Evolutionary conservation across 495 filamentous ascomycete genomes (phyloP).

Genomic region (Penicillium turbatum): DNA sequence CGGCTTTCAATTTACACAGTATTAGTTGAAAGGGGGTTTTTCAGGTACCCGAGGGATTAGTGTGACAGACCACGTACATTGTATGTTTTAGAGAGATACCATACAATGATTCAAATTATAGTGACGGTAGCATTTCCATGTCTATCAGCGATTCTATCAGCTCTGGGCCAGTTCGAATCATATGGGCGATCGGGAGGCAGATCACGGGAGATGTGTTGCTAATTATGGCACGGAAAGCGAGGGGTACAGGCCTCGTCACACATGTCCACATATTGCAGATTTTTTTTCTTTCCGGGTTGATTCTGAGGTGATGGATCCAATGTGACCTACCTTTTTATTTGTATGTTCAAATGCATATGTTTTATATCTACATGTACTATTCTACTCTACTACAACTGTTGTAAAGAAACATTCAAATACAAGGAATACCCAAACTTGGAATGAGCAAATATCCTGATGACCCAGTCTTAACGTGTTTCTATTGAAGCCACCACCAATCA

Average conservation of each 20-base stretch:
- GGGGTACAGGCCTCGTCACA: constrained; percentile 3
- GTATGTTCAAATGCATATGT: not conserved
- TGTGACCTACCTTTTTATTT: not conserved
- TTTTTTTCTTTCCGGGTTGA: not conserved
- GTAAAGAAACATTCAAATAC: no score
- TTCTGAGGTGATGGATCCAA: not conserved
- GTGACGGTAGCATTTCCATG: not conserved
- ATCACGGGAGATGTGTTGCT: constrained; percentile 5
- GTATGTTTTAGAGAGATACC: not conserved
- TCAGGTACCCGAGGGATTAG: not conserved
- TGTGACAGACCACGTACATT: not conserved
- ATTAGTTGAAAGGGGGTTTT: not conserved
- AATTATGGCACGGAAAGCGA: constrained; percentile 11
- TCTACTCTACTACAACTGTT: no score
- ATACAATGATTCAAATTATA: no score
- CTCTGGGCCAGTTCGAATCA: not conserved
- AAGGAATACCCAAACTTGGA: no score
- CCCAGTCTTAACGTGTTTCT: constrained; percentile 2
- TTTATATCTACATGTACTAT: no score
- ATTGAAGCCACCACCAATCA: not conserved
- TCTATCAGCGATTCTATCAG: not conserved
- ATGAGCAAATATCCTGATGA: not conserved
- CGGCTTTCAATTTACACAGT: not conserved
- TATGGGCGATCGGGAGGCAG: constrained; percentile 6
- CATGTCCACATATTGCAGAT: not conserved